These are phyloP conservation scores for Sabuloglossum arenarium DNA, from an alignment of 495 filamentous ascomycete genomes.

Conservation along the genomic window DNA sequence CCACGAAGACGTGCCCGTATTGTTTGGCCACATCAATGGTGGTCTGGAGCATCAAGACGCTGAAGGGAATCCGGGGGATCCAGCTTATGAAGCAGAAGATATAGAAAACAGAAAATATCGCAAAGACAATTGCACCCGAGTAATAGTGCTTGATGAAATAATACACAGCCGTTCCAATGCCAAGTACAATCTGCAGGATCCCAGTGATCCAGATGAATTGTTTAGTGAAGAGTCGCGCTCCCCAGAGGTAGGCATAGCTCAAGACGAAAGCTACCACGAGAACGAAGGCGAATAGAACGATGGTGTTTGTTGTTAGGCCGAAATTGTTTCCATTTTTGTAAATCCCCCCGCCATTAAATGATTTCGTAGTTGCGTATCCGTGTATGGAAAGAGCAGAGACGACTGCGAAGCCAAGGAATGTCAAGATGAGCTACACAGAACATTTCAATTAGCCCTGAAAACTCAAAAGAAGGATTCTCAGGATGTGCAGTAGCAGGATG, in stretches of 20 bases:
- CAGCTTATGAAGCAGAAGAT: constrained; percentile 65
- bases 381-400: constrained; percentile 59
- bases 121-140: constrained; percentile 67
- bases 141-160: constrained; percentile 48
- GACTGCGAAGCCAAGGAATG: constrained; percentile 54
- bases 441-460: not conserved
- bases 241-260: constrained; percentile 53
- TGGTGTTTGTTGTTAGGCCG: constrained; percentile 59
- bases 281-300: constrained; percentile 65
- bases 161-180: constrained; percentile 46
- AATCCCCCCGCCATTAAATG: constrained; percentile 53
- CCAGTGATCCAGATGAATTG: constrained; percentile 78
- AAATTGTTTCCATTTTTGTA: constrained; percentile 45
- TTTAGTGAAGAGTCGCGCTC: constrained; percentile 67
- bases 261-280: constrained; percentile 49
- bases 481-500: not conserved
- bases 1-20: constrained; percentile 71
- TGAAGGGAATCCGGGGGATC: constrained; percentile 77
- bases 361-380: constrained; percentile 46
- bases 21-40: constrained; percentile 66
- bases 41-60: constrained; percentile 72
- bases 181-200: constrained; percentile 44
- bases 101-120: constrained; percentile 59
- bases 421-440: constrained; percentile 37
- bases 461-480: too few species aligned